Percentiles rank a stretch among this genome's conserved stretches.
These are phyloP conservation scores for Trametes elegans DNA, from an alignment of 768 basidiomycete species.

Conservation along the genomic window DNA sequence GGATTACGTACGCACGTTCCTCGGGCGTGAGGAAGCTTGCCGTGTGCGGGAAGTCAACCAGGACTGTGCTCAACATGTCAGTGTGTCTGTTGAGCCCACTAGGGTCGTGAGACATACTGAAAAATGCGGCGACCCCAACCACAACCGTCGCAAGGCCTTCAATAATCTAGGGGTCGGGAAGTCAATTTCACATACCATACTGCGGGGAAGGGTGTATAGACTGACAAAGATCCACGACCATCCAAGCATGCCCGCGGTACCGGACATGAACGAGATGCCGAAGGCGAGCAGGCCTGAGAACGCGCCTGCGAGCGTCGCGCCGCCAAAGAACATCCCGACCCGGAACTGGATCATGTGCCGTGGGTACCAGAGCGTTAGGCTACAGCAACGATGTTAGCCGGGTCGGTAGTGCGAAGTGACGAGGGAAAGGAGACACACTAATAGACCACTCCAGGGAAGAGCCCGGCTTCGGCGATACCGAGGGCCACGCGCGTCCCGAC, in stretches of 20 bases:
- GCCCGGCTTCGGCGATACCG: conserved; percentile 64
- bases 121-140: conserved; percentile 44
- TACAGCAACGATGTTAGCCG: background rate
- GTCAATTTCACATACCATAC: background rate
- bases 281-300: conserved; percentile 33
- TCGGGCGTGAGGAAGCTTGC: conserved; percentile 61
- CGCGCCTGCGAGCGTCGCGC: conserved; percentile 23
- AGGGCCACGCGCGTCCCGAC: conserved; percentile 58
- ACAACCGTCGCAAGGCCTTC: conserved; percentile 61
- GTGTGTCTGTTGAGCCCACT: too few relatives aligned
- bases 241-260: conserved; percentile 25
- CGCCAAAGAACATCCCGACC: conserved; percentile 27
- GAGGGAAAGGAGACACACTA: conserved; percentile 42
- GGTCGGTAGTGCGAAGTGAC: background rate
- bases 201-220: background rate
- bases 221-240: conserved; percentile 35
- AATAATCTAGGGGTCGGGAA: conserved; percentile 41
- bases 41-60: conserved; percentile 61
- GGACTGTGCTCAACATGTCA: too few relatives aligned
- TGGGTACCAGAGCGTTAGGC: conserved; percentile 27
- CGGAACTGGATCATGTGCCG: conserved; percentile 27
- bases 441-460: conserved; percentile 73
- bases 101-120: background rate
- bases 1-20: conserved; percentile 48
- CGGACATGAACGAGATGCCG: conserved; percentile 34